phyloP scores from a whole-genome alignment of 2,329 filamentous ascomycete species.

The Balansia obtecta region DNA sequence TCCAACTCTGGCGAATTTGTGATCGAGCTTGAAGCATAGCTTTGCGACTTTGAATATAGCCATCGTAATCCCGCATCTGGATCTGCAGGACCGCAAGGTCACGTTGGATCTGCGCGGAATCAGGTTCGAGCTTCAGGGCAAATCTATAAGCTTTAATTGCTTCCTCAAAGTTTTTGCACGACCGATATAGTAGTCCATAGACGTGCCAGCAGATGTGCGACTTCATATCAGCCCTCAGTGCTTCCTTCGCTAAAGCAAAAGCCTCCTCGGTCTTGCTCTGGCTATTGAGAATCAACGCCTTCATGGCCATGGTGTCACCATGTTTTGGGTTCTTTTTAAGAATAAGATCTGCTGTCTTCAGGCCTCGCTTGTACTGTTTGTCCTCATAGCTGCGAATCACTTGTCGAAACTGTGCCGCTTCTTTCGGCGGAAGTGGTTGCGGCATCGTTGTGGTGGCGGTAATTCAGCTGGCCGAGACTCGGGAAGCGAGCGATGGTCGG shows the following conservation, averaged over 20 bases:
- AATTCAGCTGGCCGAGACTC: neutral
- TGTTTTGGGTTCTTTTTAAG: constrained; percentile 89
- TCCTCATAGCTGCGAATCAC: constrained; percentile 94
- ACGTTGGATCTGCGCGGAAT: constrained; percentile 83
- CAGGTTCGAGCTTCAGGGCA: constrained; percentile 84
- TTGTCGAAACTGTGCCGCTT: constrained; percentile 85
- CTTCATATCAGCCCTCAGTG: constrained; percentile 93
- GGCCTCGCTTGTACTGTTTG: constrained; percentile 90
- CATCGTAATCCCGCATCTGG: constrained; percentile 91
- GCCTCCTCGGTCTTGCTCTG: constrained; percentile 90
- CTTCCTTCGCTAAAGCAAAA: constrained; percentile 83
- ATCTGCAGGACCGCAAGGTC: constrained; percentile 88
- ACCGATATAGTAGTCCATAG: constrained; percentile 85
- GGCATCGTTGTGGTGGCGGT: constrained; percentile 38
- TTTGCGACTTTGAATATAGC: constrained; percentile 80
- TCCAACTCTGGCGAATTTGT: constrained; percentile 85
- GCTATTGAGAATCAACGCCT: constrained; percentile 89
- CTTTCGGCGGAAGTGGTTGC: constrained; percentile 70
- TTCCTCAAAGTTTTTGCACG: constrained; percentile 96
- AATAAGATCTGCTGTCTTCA: constrained; percentile 94
- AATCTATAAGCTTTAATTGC: constrained; percentile 99
- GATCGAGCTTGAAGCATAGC: constrained; percentile 80
- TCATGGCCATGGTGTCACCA: constrained; percentile 98
- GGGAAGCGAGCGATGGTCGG: neutral
- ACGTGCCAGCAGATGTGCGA: constrained; percentile 99